phyloP scores from a whole-genome alignment of 768 basidiomycete genomes.

The Leccinellum rugosiceps region DNA sequence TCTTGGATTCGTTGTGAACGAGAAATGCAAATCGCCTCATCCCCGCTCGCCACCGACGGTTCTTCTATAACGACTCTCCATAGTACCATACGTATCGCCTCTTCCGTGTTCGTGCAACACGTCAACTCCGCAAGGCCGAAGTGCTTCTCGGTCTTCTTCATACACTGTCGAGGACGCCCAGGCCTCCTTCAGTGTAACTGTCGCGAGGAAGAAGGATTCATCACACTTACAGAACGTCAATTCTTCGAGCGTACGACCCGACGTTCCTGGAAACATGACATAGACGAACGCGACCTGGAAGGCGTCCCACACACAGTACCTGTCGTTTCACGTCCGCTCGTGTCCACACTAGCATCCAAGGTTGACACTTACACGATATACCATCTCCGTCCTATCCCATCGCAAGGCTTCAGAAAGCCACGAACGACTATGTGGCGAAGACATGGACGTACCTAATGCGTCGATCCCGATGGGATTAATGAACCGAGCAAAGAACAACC shows the following conservation, averaged over 20 bases:
- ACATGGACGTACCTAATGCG: no score
- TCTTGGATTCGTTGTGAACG: no score
- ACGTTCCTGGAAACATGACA: no score
- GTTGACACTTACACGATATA: not conserved
- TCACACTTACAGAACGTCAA: not conserved
- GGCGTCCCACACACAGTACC: not conserved
- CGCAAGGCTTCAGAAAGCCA: no score
- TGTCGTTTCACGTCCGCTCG: no score
- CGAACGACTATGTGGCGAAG: no score
- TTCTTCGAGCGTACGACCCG: not conserved
- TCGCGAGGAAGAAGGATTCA: not conserved
- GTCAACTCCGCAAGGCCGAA: not conserved
- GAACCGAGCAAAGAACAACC: no score
- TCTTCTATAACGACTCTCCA: not conserved
- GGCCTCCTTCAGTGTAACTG: not conserved
- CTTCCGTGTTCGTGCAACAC: not conserved
- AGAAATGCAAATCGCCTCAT: not conserved
- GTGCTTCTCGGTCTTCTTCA: not conserved
- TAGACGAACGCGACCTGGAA: no score
- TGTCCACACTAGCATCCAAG: not conserved
- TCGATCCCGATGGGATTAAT: no score
- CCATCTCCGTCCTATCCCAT: not conserved
- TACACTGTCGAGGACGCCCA: not conserved
- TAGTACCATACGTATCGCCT: no score
- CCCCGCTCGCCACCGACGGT: not conserved